Percentiles rank a stretch among this genome's conserved stretches.
phyloP scores from a whole-genome alignment of 345 rosid genomes.

The Brassica rapa region DNA sequence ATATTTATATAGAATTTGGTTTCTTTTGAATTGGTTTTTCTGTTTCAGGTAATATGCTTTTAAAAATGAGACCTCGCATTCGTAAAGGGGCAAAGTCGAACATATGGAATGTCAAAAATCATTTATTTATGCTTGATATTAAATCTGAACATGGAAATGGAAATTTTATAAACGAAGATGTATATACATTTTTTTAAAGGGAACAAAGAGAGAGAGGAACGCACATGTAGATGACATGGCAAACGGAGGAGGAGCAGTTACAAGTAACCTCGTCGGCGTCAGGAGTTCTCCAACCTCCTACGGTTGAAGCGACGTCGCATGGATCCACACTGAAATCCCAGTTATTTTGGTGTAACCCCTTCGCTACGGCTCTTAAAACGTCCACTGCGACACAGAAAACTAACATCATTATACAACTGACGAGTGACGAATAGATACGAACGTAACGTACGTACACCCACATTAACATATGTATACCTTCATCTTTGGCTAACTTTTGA shows the following conservation, averaged over 20 bases:
- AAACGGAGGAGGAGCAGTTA: constrained; percentile 44
- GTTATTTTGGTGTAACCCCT: constrained; percentile 26
- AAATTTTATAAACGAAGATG: neutral
- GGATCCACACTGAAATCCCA: constrained; percentile 66
- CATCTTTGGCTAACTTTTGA: constrained; percentile 36
- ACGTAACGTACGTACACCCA: neutral
- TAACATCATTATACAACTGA: neutral
- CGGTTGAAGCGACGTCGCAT: constrained; percentile 36
- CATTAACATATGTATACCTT: constrained; percentile 32
- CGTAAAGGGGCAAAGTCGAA: neutral
- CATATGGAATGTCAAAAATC: neutral
- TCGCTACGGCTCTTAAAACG: constrained; percentile 46
- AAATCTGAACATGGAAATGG: neutral
- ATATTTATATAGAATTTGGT: too few relatives aligned
- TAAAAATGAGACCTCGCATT: neutral
- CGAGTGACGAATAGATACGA: neutral
- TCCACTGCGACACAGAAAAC: constrained; percentile 42
- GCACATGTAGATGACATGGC: constrained; percentile 47
- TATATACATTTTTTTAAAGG: neutral
- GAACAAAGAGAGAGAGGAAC: neutral
- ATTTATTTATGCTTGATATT: neutral
- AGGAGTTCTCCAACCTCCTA: constrained; percentile 43
- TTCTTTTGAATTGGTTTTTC: too few relatives aligned
- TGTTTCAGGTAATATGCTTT: neutral
- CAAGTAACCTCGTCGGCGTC: constrained; percentile 41